Evolutionary conservation across 495 filamentous ascomycete species (phyloP), one percentile per base, ranked within the genome.

Genomic region (Tetracladium setigerum): DNA sequence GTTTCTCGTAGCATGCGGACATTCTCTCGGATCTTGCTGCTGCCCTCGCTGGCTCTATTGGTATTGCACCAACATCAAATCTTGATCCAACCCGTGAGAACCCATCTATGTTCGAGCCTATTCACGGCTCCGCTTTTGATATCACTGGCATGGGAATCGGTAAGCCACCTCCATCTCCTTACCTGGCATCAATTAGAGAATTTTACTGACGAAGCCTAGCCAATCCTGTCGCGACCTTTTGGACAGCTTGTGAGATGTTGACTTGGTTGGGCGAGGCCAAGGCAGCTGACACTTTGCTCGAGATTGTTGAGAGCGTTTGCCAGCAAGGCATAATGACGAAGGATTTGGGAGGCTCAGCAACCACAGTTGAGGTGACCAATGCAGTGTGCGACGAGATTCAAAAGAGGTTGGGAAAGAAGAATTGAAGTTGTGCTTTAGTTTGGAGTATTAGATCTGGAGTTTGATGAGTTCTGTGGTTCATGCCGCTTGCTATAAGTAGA

Each of bases 31-130:
- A 79, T 55, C 56, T 92, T 63, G 88, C 87, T 9, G 87, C 83
- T 53, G 87, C 91, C 17, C 88, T 91, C 46, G 86, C 87, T 2
- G 88, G 87, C 4, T 84, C 79, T n/a, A 71, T 95, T 58, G 88
- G 88, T 11, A 69, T 95, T 52, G 68, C 91, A 38, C 88, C 88
- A 55, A 83, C 78, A 18, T 82, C 76, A 27, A 79, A 88, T 38
- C 85, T 89, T 9, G 88, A 91, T 68, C 64, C 67, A 4, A 62
- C 70, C 4, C 69, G 75, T 47, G 69, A 65, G 46, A 74, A 79
- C 55, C 81, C 79, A 35, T 79, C 87, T 57, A 87, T 95, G 60
- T 95, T 94, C 61, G 88, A 95, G 70, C 88, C 88, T 15, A 89
- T 94, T 47, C 88, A 94, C 62, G 88, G 87, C 1, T 69, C 63